Base-by-base conservation (phyloP, 345 rosid species). In the Heritiera fomes region DNA sequence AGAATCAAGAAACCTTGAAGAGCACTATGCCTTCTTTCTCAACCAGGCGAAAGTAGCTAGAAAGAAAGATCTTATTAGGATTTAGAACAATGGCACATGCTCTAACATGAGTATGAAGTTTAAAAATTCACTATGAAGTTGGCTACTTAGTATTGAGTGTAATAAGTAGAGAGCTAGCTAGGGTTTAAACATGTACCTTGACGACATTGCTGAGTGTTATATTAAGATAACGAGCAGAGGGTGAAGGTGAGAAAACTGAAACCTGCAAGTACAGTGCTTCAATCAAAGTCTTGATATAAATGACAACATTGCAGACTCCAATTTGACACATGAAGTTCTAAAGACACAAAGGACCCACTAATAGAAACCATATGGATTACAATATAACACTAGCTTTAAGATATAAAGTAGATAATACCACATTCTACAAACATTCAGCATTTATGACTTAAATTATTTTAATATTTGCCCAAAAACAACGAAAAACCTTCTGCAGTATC, bases 201-300 rank as follows among this genome's bases (percentile, higher is more conserved):
- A 87, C 72, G 69, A 95, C 79, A 86, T 93, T 95, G 87, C 78
- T 83, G 75, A 78, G 86, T 15, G 98, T 93, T 78, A 95, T 88
- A 82, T 95, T 95, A 80, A 95, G 94, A 79, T 87, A 93, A 69
- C 73, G 82, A 12, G 82, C 80, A 38, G 84, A 83, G 58, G 84
- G 85, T 23, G 88, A 82, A 66, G 91, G 88, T 41, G 91, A 82
- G 77, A 94, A 95, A 59, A 93, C 87, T 38, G 93, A 88, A 90
- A 95, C 95, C 98, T 95, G 92, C 71, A 81, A 81, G 72, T 38
- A 77, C 63, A 55, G 76, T 43, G 58, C 61, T 71, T 78, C 50
- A 52, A 69, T 81, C 62, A 78, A 73, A 79, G 70, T 61, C 71
- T 65, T 32, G 64, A 73, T 8, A 18, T 49, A 38, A 17, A 14